Evolutionary conservation across 2,329 filamentous ascomycete species (phyloP), one percentile per base, ranked within the genome.

Genomic region (Cytospora paraplurivora): DNA sequence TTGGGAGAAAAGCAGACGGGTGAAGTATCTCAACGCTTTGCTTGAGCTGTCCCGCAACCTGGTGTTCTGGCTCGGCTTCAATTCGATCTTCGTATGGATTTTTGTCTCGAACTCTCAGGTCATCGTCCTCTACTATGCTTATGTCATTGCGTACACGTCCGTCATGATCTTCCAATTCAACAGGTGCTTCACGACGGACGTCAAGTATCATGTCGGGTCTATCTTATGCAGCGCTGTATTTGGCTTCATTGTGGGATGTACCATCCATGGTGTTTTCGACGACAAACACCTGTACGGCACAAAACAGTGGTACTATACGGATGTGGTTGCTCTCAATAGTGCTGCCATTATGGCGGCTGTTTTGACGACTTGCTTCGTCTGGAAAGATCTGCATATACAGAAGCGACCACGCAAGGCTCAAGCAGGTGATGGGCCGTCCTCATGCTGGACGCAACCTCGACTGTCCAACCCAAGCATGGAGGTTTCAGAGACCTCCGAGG

Each of bases 81-180:
- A 67, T 15, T 74, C 71, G 17, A 69, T 73, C n/a, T 67, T 72
- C 27, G 62, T 77, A 4, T 77, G 76, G 76, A 56, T 73, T 1
- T 69, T 76, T n/a, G 74, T 76, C 1, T 69, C 72, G 10, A 70
- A 71, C 55, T 21, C 56, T 1, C 56, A 72, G n/a, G 73, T 73
- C 11, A 70, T 73, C n/a, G 67, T 71, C 37, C 65, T 76, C 6
- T 77, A 76, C 62, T 75, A 72, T 56, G 67, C 69, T 27, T 77
- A 77, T 63, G 66, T 71, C 41, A 65, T 74, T 17, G 75, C 74
- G 0, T 77, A 77, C 67, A 72, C 73, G 0, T 69, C 72, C 12
- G 74, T 76, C 57, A 71, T 77, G 56, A 37, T 77, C 21, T 76
- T 77, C 66, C 75, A 77, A 70, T 76, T 76, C 70, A 77, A 77